Evolutionary conservation across 2,329 filamentous ascomycete genomes (phyloP), one percentile per base, ranked within the genome.

Genomic region (Neofusicoccum sp.): DNA sequence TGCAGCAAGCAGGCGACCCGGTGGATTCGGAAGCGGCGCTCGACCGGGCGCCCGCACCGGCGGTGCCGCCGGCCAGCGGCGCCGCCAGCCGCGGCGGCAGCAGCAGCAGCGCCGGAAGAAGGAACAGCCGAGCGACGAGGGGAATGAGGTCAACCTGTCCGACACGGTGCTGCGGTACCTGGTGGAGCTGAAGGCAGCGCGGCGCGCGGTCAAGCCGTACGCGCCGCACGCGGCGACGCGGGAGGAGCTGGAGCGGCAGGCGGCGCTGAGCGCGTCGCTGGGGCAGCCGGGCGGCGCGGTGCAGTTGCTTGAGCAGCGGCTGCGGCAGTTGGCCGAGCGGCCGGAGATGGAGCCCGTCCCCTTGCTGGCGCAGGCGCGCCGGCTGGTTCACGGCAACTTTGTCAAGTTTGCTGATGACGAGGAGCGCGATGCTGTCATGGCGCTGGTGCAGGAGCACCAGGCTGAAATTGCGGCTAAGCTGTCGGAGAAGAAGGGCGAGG

Each of bases 341-440:
- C 24, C 51, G 30, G 40, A 48, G 30, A 38, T 56, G 40, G 20
- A 34, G 26, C 49, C 48, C 24, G 41, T 34, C 12, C 40, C 40
- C 4, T 5, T 54, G 14, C 40, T 38, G 12, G 49, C 33, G 9
- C 38, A 38, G 28, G 59, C 59, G 30, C 48, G 49, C 49, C 59
- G 59, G 30, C 48, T 61, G 5, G 48, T 56, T 1, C 40, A 33
- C 30, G 59, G 59, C 59, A 30, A 61, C 34, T 61, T 61, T 38
- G 59, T 61, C 48, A 56, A 61, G 40, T 61, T 61, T 40, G 33
- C 48, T 1, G 43, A 30, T 33, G 59, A 40, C 28, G 6, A 14
- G 12, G 59, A 61, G 48, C 59, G 59, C 59, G 59, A 54, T 2
- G 59, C 48, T 20, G 49, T 56, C 16, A 11, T 61, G 30, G 59